Evolutionary conservation across 768 basidiomycete genomes (phyloP).

Genomic region (Melanogaster broomeanus): DNA sequence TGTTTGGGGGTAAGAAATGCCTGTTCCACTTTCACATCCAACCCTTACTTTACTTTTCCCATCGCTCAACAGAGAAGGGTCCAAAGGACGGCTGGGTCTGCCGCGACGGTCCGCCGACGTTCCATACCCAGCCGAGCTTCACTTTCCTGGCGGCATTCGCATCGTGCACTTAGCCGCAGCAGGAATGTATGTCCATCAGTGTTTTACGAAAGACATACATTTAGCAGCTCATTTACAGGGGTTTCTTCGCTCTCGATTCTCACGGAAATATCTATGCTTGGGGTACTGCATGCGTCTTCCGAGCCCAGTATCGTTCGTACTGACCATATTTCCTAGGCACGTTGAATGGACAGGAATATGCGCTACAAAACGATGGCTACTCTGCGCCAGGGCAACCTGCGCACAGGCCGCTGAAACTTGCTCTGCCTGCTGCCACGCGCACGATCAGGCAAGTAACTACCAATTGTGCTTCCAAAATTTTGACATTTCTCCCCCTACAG

Average conservation of each 20-base stretch:
- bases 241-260: constrained; percentile 84
- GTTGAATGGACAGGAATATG: constrained; percentile 47
- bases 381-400: constrained; percentile 53
- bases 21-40: constrained; percentile 1
- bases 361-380: constrained; percentile 55
- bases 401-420: constrained; percentile 54
- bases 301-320: not conserved
- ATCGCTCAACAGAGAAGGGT: constrained; percentile 48
- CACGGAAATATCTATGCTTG: constrained; percentile 75
- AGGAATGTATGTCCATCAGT: constrained; percentile 62
- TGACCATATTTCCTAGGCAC: constrained; percentile 49
- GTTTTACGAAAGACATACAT: constrained; percentile 3
- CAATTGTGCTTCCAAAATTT: not conserved
- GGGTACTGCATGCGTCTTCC: constrained; percentile 48
- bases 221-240: constrained; percentile 48
- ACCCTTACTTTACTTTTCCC: not conserved
- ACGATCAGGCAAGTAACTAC: constrained; percentile 56
- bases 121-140: constrained; percentile 66
- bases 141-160: constrained; percentile 52
- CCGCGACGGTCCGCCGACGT: constrained; percentile 39
- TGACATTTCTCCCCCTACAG: constrained; percentile 39
- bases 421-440: constrained; percentile 58
- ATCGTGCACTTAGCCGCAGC: constrained; percentile 77
- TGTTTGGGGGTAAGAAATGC: constrained; percentile 59
- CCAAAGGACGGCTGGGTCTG: constrained; percentile 67